These are phyloP conservation scores for Pichia manshurica DNA, from an alignment of 805 yeast genomes.

Conservation along the genomic window DNA sequence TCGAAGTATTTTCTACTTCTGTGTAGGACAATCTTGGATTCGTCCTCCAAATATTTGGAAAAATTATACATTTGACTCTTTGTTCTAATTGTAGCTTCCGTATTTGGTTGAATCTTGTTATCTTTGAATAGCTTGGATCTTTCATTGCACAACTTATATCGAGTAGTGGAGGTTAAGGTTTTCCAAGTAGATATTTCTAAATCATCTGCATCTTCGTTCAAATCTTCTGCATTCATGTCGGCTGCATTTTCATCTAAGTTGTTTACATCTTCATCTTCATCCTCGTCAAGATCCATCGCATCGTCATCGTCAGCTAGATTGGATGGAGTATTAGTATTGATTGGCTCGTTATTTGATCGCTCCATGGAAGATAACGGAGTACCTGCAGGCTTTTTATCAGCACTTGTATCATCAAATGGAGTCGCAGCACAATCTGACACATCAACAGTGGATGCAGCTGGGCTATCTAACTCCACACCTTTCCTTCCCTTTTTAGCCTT, in stretches of 20 bases:
- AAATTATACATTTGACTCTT: constrained; percentile 63
- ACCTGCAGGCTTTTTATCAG: neutral
- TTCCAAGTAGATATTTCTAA: constrained; percentile 82
- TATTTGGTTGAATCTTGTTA: constrained; percentile 53
- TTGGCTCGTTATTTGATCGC: neutral
- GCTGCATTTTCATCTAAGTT: constrained; percentile 25
- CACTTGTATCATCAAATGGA: neutral
- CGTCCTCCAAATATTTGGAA: constrained; percentile 39
- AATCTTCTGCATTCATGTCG: constrained; percentile 14
- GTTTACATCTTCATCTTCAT: constrained; percentile 11
- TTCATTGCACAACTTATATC: constrained; percentile 68
- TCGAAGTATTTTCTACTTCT: constrained; percentile 33
- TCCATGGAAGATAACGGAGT: neutral
- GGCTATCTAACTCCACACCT: constrained; percentile 21
- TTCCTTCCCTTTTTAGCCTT: constrained; percentile 36
- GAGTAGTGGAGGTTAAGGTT: constrained; percentile 66
- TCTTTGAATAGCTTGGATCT: constrained; percentile 64
- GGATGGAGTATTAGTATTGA: neutral
- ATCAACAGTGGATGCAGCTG: neutral
- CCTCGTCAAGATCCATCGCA: constrained; percentile 20
- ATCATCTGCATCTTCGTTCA: constrained; percentile 36
- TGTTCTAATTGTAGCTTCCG: constrained; percentile 64
- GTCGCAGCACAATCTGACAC: neutral
- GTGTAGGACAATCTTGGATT: constrained; percentile 29
- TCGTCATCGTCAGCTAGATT: constrained; percentile 6